Percentiles rank a stretch among this genome's conserved stretches.
phyloP scores from a whole-genome alignment of 2,329 filamentous ascomycete species.

The Aureobasidium namibiae region DNA sequence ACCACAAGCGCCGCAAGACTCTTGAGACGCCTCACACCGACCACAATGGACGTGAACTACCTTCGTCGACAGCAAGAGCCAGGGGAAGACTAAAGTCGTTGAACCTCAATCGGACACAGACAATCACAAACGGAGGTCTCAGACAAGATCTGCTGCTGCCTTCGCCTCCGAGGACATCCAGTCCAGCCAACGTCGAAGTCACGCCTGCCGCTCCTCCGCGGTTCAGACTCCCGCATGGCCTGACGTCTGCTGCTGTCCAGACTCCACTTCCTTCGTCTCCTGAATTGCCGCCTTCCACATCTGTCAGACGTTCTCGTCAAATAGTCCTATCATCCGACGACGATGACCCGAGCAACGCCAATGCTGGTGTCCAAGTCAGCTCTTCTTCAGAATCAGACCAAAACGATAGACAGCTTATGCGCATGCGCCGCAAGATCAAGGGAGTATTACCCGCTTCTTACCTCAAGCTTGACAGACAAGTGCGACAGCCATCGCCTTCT shows the following conservation, averaged over 20 bases:
- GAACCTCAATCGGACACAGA: background rate
- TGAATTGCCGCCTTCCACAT: background rate
- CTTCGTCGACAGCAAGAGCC: background rate
- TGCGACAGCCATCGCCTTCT: conserved; percentile 11
- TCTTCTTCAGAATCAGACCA: conserved; percentile 24
- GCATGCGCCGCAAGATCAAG: conserved; percentile 35
- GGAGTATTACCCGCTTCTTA: conserved; percentile 44
- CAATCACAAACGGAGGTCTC: background rate
- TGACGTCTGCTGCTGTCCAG: conserved; percentile 7
- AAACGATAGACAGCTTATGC: conserved; percentile 25
- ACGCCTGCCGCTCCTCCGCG: background rate
- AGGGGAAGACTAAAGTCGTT: background rate
- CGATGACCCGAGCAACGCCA: conserved; percentile 17
- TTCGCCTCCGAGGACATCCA: conserved; percentile 12
- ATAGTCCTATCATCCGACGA: conserved; percentile 2
- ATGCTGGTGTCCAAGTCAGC: conserved; percentile 17
- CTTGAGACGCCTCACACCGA: background rate
- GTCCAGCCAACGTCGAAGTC: background rate
- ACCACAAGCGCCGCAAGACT: conserved; percentile 19
- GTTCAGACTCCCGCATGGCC: conserved; percentile 9
- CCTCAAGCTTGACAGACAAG: conserved; percentile 38
- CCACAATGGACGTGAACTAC: background rate
- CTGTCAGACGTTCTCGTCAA: background rate
- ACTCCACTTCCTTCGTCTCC: conserved; percentile 17
- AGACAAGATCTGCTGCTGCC: conserved; percentile 1